Conservation (phyloP, 805 yeast genomes). For the Teunomyces panamensis region DNA sequence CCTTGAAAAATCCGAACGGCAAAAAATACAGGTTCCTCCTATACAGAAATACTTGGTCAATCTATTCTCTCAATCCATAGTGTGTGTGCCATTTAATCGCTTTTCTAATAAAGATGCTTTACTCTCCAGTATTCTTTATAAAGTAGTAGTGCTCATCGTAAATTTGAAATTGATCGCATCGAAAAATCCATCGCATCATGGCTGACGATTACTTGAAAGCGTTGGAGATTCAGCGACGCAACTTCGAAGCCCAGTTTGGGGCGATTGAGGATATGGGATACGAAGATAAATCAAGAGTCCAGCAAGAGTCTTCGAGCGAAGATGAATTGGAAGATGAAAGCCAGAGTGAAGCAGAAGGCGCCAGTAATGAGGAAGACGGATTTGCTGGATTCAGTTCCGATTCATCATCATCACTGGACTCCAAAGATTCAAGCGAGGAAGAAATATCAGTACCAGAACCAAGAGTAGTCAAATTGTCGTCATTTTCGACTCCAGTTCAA, state of each 20-base stretch:
- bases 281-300: constrained; percentile 36
- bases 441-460: constrained; percentile 24
- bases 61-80: too few species aligned
- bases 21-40: too few species aligned
- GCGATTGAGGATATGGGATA: constrained; percentile 53
- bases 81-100: too few species aligned
- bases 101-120: too few species aligned
- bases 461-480: constrained; percentile 46
- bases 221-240: constrained; percentile 53
- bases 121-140: too few species aligned
- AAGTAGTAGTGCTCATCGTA: not conserved
- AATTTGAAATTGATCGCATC: not conserved
- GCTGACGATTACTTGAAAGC: constrained; percentile 33
- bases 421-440: constrained; percentile 12
- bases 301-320: constrained; percentile 11
- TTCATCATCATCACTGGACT: not conserved
- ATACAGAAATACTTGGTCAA: too few species aligned
- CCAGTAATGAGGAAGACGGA: constrained; percentile 11
- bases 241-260: constrained; percentile 67
- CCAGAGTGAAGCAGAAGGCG: constrained; percentile 9
- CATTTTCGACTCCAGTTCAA: constrained; percentile 18
- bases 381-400: not conserved
- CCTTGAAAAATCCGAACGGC: too few species aligned
- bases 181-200: not conserved
- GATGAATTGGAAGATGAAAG: constrained; percentile 20